Evolutionary conservation across 371 early-diverging fungal genomes (phyloP).

Genomic region (Mortierella sp.): DNA sequence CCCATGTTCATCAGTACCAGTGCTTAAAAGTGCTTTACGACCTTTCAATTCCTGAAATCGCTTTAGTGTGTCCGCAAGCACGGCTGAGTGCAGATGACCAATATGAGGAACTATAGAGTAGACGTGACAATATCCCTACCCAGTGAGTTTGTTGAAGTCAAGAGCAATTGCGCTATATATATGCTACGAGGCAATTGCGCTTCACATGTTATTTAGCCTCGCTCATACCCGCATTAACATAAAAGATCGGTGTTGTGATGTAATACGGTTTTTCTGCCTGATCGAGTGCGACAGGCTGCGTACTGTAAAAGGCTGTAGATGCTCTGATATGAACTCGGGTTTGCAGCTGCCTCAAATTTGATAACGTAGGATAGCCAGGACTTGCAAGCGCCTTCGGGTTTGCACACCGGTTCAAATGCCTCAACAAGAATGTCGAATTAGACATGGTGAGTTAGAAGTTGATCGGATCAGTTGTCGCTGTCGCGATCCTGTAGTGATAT

Average conservation of each 20-base stretch:
- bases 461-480: background rate
- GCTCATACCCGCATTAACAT: conserved; percentile 90
- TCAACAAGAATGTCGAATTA: conserved; percentile 24
- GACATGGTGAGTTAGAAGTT: conserved; percentile 19
- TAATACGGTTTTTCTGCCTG: conserved; percentile 58
- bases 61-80: conserved; percentile 86
- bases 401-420: conserved; percentile 18
- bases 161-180: background rate
- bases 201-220: background rate
- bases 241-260: conserved; percentile 95
- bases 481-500: too few species aligned
- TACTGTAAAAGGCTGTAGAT: conserved; percentile 23
- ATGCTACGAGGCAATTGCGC: background rate
- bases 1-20: conserved; percentile 98
- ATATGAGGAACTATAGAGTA: conserved; percentile 86
- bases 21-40: conserved; percentile 69
- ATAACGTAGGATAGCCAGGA: conserved; percentile 7
- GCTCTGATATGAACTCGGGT: conserved; percentile 14
- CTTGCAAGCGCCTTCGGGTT: conserved; percentile 7
- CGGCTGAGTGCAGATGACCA: conserved; percentile 93
- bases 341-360: background rate
- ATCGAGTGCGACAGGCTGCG: background rate
- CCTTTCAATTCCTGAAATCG: conserved; percentile 83
- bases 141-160: background rate
- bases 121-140: background rate